Conservation (phyloP, 208 protist genomes). For the Trypanosoma melophagium region DNA sequence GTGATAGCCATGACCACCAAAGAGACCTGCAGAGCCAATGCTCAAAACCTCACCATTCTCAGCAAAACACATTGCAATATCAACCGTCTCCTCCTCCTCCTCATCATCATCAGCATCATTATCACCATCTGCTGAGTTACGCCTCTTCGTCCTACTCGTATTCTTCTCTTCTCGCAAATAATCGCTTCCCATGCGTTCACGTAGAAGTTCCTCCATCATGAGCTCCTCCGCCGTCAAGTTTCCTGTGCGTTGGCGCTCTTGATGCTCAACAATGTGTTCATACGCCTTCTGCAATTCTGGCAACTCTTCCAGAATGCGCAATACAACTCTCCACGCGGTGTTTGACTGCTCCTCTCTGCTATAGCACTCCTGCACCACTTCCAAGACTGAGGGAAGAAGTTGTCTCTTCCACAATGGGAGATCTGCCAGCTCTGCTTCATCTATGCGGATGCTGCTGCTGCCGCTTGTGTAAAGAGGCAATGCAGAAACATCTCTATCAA, state of each 20-base stretch:
- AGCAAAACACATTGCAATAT: constrained; percentile 83
- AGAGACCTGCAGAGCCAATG: constrained; percentile 63
- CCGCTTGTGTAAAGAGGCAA: background rate
- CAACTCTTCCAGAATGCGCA: constrained; percentile 49
- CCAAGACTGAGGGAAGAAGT: constrained; percentile 52
- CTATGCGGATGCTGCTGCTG: background rate
- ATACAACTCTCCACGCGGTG: constrained; percentile 18
- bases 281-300: constrained; percentile 72
- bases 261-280: constrained; percentile 34
- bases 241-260: constrained; percentile 13
- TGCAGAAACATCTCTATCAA: constrained; percentile 23
- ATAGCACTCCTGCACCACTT: constrained; percentile 46
- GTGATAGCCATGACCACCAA: constrained; percentile 80
- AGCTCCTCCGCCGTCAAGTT: constrained; percentile 39
- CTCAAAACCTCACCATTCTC: constrained; percentile 54
- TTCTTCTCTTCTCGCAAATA: constrained; percentile 19
- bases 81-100: constrained; percentile 37
- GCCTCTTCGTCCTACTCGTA: too few relatives aligned
- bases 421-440: constrained; percentile 6
- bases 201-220: constrained; percentile 62
- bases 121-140: too few relatives aligned
- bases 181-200: constrained; percentile 49
- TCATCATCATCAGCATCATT: constrained; percentile 16
- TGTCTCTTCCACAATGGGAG: constrained; percentile 64
- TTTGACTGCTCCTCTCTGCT: background rate